Evolutionary conservation across 805 yeast genomes (phyloP).

Genomic region (Metschnikowia shivogae): DNA sequence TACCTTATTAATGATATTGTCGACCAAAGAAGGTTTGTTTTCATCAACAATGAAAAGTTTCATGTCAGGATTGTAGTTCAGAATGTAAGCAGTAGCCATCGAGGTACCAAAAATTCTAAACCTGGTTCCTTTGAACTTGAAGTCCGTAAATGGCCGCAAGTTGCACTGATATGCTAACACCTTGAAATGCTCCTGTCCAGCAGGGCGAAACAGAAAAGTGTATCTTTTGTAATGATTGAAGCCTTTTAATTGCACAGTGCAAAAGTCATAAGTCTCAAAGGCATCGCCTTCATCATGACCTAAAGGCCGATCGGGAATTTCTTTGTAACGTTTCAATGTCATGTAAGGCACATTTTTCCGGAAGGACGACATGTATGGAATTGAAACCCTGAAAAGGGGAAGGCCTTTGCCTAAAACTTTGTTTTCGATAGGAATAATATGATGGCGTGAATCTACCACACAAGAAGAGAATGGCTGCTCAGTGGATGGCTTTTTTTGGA

Average conservation of each 20-base stretch:
- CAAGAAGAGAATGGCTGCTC: not conserved
- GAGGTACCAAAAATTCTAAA: slow-evolving; percentile 38
- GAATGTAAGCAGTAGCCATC: slow-evolving; percentile 26
- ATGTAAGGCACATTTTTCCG: slow-evolving; percentile 34
- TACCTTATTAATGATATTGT: slow-evolving; percentile 28
- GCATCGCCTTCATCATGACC: slow-evolving; percentile 20
- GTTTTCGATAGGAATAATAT: slow-evolving; percentile 30
- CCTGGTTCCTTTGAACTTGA: slow-evolving; percentile 31
- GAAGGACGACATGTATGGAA: slow-evolving; percentile 35
- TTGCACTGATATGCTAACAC: slow-evolving; percentile 33
- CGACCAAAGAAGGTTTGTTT: slow-evolving; percentile 34
- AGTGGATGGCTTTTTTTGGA: not conserved
- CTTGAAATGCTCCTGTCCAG: slow-evolving; percentile 20
- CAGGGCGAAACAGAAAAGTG: slow-evolving; percentile 25
- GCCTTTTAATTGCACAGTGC: slow-evolving; percentile 29
- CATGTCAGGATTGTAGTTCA: slow-evolving; percentile 29
- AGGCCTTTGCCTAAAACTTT: slow-evolving; percentile 32
- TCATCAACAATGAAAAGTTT: slow-evolving; percentile 33
- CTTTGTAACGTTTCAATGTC: slow-evolving; percentile 29
- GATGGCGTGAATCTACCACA: slow-evolving; percentile 27
- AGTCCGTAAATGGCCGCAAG: slow-evolving; percentile 37
- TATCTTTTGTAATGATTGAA: slow-evolving; percentile 26
- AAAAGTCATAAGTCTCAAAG: slow-evolving; percentile 32
- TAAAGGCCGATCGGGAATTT: slow-evolving; percentile 24
- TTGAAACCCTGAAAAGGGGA: slow-evolving; percentile 33